Evolutionary conservation across 306 rosid genomes (phyloP).

Genomic region (Cucumis hystrix): DNA sequence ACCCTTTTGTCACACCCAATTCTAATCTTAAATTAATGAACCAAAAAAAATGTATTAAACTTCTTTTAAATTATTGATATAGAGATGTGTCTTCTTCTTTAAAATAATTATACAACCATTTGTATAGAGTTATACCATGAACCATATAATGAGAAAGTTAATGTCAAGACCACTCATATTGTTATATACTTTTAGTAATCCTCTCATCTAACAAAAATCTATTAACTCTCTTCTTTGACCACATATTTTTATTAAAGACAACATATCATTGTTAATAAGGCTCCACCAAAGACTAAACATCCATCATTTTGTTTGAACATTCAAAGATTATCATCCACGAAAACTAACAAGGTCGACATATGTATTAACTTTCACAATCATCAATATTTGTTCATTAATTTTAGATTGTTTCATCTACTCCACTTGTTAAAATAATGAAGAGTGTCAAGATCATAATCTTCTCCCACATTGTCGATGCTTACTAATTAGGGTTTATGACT

Average conservation of each 20-base stretch:
- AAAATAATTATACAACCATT: too few relatives aligned
- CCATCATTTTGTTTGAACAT: background rate
- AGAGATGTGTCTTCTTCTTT: background rate
- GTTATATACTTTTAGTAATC: background rate
- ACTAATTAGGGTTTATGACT: too few relatives aligned
- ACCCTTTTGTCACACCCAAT: background rate
- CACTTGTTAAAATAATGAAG: too few relatives aligned
- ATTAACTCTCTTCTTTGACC: background rate
- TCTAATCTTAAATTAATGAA: background rate
- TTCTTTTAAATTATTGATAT: too few relatives aligned
- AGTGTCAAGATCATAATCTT: too few relatives aligned
- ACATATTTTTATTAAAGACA: background rate
- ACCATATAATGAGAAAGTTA: background rate
- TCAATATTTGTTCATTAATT: too few relatives aligned
- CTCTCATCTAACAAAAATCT: background rate
- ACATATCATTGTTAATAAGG: background rate
- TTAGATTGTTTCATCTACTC: too few relatives aligned
- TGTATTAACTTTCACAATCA: too few relatives aligned
- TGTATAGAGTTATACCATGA: background rate
- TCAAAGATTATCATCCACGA: background rate
- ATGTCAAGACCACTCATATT: background rate
- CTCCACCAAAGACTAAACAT: background rate
- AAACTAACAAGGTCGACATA: too few relatives aligned
- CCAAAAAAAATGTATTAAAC: too few relatives aligned
- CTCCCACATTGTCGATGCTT: too few relatives aligned